phyloP scores from a whole-genome alignment of 2,329 filamentous ascomycete genomes.

The Ophiocordyceps camponoti-floridani region DNA sequence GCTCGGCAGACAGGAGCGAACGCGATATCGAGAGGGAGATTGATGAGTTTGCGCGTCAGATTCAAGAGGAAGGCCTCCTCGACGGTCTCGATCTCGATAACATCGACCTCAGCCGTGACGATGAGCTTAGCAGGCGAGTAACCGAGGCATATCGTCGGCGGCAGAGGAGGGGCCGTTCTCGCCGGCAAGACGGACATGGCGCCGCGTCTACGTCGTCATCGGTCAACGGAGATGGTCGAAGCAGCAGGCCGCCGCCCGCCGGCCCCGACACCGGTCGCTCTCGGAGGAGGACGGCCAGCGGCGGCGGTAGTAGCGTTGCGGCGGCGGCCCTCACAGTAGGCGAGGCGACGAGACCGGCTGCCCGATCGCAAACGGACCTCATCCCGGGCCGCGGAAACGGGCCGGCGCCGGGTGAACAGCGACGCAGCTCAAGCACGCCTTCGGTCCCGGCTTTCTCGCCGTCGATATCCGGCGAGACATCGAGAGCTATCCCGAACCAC shows the following conservation, averaged over 20 bases:
- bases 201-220: conserved; percentile 26
- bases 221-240: conserved; percentile 23
- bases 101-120: conserved; percentile 66
- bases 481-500: no score
- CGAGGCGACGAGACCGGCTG: conserved; percentile 28
- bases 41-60: conserved; percentile 75
- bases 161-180: conserved; percentile 45
- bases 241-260: conserved; percentile 29
- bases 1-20: conserved; percentile 58
- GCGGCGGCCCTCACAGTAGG: conserved; percentile 23
- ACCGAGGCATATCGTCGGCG: conserved; percentile 72
- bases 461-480: conserved; percentile 3
- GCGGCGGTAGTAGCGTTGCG: conserved; percentile 36
- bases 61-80: conserved; percentile 69
- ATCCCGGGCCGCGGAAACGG: conserved; percentile 20
- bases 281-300: conserved; percentile 34
- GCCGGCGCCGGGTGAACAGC: conserved; percentile 21
- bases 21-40: conserved; percentile 76
- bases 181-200: conserved; percentile 22
- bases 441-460: conserved; percentile 11
- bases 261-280: conserved; percentile 10
- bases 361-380: conserved; percentile 50
- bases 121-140: conserved; percentile 79
- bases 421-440: conserved; percentile 21
- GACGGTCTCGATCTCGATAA: conserved; percentile 82